A percentile compares a stretch with the other conserved stretches of the same genome.
Conservation (phyloP, 352 stramenopile genomes). For the Thraustotheca clavata region DNA sequence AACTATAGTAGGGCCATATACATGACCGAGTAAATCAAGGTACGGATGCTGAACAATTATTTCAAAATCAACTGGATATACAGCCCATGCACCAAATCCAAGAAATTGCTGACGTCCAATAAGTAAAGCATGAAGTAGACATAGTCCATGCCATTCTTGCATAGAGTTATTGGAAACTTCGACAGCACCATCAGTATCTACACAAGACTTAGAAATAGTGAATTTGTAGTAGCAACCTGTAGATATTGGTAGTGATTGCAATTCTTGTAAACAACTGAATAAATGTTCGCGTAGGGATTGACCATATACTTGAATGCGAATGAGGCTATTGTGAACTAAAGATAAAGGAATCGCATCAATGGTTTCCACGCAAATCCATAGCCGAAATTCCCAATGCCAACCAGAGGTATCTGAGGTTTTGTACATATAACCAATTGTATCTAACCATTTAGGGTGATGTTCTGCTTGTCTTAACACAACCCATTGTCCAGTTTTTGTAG, state of each 20-base stretch:
- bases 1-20: slow-evolving; percentile 29
- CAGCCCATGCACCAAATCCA: neutral
- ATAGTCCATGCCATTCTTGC: slow-evolving; percentile 25
- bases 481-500: slow-evolving; percentile 49
- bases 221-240: neutral
- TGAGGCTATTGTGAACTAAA: slow-evolving; percentile 23
- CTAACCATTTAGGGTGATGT: slow-evolving; percentile 17
- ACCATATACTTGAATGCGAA: neutral
- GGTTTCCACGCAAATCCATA: slow-evolving; percentile 41
- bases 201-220: neutral
- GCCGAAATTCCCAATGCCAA: slow-evolving; percentile 47
- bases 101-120: slow-evolving; percentile 18
- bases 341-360: slow-evolving; percentile 25
- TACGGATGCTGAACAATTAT: slow-evolving; percentile 4
- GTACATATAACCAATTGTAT: slow-evolving; percentile 28
- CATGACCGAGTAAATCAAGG: slow-evolving; percentile 15
- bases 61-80: slow-evolving; percentile 17
- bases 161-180: neutral
- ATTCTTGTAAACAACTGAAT: neutral
- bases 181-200: neutral
- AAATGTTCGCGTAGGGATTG: slow-evolving; percentile 15
- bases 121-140: slow-evolving; percentile 25
- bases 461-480: slow-evolving; percentile 40
- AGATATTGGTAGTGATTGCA: neutral
- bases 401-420: slow-evolving; percentile 26